Base-by-base conservation (phyloP, 129 eudicot species). In the Silybum marianum region DNA sequence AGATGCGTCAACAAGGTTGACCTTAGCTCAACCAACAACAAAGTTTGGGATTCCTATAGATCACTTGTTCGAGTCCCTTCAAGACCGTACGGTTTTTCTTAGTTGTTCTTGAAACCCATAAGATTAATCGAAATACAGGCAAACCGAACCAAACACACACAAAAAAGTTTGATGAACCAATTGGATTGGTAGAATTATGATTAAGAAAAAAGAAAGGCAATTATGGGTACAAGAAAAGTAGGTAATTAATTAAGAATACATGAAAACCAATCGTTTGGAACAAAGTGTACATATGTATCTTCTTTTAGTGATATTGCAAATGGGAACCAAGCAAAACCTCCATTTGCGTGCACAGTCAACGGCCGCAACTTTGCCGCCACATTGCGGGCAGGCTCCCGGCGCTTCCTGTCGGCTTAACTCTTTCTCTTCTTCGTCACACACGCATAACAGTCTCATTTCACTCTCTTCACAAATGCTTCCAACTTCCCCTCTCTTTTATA, bases 301-400 rank as follows among this genome's bases (percentile, higher is more conserved):
- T 58, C 85, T 74, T 69, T 84, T 85, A n/a, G 66, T 13, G 9
- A 85, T 70, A 73, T 80, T 69, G n/a, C 88, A 80, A 65, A 80
- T 81, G 2, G 88, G 85, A 9, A 85, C 70, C 10, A 80, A 85
- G 74, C 88, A 85, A 71, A 76, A 42, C 78, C 81, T 69, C 88
- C 88, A 80, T 74, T 77, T 80, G 30, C 72, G 77, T 2, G 81
- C 72, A 42, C 32, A 80, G 18, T 85, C 84, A 0, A 85, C 85
- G 4, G 88, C 85, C 32, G 71, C 88, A 16, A 84, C 88, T 48
- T 75, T 84, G 42, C 88, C 88, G 12, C 84, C 88, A 51, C 88
- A 84, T 70, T 71, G 39, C 3, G 88, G 88, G 48, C 88, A 85
- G 0, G 69, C 75, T 16, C 88, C 88, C 4, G 88, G 88, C 70